Evolutionary conservation across 495 filamentous ascomycete genomes (phyloP).

Genomic region (Podospora appendiculata): DNA sequence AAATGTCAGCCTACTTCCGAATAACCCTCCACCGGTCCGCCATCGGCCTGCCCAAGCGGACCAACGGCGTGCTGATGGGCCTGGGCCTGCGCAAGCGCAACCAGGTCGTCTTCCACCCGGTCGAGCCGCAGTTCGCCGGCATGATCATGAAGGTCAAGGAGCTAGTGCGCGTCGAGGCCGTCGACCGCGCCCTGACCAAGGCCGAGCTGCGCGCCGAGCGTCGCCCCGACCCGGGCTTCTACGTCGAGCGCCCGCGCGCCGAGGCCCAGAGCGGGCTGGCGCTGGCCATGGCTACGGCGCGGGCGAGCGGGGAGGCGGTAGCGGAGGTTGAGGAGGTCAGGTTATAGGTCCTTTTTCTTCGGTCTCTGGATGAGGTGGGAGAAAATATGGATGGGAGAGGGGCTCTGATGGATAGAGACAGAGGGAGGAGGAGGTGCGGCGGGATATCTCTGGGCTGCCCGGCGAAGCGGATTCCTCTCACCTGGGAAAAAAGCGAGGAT

Average conservation of each 20-base stretch:
- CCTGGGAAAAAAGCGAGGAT: too few relatives aligned
- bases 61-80: slow-evolving; percentile 75
- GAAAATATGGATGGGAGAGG: not conserved
- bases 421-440: not conserved
- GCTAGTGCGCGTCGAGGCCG: slow-evolving; percentile 79
- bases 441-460: too few relatives aligned
- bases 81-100: slow-evolving; percentile 84
- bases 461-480: too few relatives aligned
- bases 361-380: too few relatives aligned
- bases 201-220: slow-evolving; percentile 66
- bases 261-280: too few relatives aligned
- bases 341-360: not conserved
- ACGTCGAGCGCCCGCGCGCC: slow-evolving; percentile 48
- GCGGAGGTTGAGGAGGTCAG: not conserved
- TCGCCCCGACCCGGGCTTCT: slow-evolving; percentile 78
- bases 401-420: not conserved
- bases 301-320: not conserved
- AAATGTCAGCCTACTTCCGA: slow-evolving; percentile 82
- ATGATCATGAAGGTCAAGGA: slow-evolving; percentile 99
- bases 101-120: slow-evolving; percentile 86
- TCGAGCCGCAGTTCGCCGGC: slow-evolving; percentile 74
- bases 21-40: slow-evolving; percentile 89
- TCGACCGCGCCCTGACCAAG: slow-evolving; percentile 60
- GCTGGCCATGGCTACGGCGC: too few relatives aligned
- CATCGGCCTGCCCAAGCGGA: slow-evolving; percentile 83